Conservation (phyloP, 2,329 filamentous ascomycete species). For the Aspergillus sp. region DNA sequence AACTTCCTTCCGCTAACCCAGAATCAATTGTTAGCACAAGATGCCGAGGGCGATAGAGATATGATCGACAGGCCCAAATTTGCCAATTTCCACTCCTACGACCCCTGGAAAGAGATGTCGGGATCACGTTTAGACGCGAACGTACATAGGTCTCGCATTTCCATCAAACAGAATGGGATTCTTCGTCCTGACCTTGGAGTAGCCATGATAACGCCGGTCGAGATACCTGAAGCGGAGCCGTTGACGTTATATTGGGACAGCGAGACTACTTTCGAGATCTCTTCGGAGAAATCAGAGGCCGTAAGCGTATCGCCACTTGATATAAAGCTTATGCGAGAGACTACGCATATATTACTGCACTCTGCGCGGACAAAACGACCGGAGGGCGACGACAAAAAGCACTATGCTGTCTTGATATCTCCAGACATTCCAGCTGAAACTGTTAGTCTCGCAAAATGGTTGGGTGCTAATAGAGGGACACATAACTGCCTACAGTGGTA, state of each 20-base stretch:
- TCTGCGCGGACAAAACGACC: no score
- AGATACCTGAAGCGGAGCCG: constrained; percentile 11
- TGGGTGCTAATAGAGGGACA: no score
- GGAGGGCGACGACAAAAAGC: no score
- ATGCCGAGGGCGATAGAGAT: constrained; percentile 3
- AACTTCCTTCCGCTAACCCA: constrained; percentile 59
- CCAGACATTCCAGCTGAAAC: no score
- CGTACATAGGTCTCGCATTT: constrained; percentile 17
- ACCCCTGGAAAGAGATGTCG: constrained; percentile 25
- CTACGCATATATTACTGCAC: no score
- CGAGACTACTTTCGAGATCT: constrained; percentile 14
- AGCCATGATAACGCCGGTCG: constrained; percentile 15
- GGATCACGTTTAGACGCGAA: constrained; percentile 18
- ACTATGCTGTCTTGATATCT: no score
- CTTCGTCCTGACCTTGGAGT: constrained; percentile 11
- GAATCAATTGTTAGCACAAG: constrained; percentile 21
- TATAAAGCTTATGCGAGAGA: no score
- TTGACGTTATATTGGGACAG: constrained; percentile 25
- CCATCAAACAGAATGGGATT: constrained; percentile 9
- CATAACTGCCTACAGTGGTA: no score
- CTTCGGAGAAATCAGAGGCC: constrained; percentile 11
- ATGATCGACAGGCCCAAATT: constrained; percentile 11
- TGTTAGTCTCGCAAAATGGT: no score
- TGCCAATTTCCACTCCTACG: constrained; percentile 21
- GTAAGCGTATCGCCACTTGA: no score